phyloP scores from a whole-genome alignment of 163 green algal species.

The Trebouxia gelatinosa region DNA sequence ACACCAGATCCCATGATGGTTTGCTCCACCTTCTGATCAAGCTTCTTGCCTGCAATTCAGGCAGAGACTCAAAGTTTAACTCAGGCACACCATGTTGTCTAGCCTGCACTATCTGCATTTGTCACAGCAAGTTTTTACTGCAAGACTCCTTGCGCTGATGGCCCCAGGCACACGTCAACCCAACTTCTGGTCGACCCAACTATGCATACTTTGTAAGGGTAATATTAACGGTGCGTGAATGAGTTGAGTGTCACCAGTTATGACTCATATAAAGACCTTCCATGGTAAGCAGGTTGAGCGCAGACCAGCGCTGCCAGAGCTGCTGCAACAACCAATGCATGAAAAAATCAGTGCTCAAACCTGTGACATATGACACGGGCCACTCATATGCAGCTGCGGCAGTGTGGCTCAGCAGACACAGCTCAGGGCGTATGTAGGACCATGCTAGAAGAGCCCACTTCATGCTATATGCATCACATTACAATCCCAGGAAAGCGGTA shows the following conservation, averaged over 20 bases:
- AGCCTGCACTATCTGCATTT: background rate
- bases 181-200: too few species aligned
- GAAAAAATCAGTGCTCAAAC: background rate
- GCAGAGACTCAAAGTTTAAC: background rate
- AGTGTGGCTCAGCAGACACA: background rate
- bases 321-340: background rate
- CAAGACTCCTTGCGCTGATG: too few species aligned
- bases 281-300: too few species aligned
- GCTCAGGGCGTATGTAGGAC: background rate
- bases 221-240: background rate
- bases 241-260: constrained; percentile 1
- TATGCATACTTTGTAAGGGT: constrained; percentile 3
- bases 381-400: background rate
- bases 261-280: too few species aligned
- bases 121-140: background rate
- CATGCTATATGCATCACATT: background rate
- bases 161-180: too few species aligned
- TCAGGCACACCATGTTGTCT: background rate
- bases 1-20: constrained; percentile 76
- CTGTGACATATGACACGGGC: background rate
- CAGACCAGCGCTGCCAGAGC: too few species aligned
- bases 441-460: background rate
- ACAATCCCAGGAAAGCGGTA: background rate
- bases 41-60: constrained; percentile 60
- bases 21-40: constrained; percentile 74